Evolutionary conservation across 768 basidiomycete genomes (phyloP).

Genomic region (Tylopilus vinaceipallidus): DNA sequence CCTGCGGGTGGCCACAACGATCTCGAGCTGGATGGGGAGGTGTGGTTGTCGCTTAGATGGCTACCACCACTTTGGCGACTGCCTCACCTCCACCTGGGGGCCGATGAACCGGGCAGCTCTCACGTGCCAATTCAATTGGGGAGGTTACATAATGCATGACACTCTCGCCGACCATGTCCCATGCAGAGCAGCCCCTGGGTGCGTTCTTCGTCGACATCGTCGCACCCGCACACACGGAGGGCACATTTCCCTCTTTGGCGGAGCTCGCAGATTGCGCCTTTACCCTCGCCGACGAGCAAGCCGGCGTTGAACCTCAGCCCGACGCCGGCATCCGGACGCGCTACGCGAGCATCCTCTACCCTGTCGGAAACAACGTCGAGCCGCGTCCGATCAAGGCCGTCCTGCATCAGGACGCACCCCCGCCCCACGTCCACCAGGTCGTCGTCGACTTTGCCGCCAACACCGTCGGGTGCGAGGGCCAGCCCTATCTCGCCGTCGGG

Average conservation of each 20-base stretch:
- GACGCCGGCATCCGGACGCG: conserved; percentile 6
- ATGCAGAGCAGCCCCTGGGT: conserved; percentile 6
- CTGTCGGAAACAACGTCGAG: conserved; percentile 2
- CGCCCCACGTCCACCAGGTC: conserved; percentile 9
- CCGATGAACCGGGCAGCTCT: too few species aligned
- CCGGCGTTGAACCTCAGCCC: neutral
- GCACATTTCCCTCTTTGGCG: conserved; percentile 9
- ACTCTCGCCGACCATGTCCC: conserved; percentile 7
- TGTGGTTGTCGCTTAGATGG: too few species aligned
- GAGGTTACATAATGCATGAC: neutral
- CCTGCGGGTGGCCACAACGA: too few species aligned
- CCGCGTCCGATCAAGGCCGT: conserved; percentile 14
- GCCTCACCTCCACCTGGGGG: too few species aligned
- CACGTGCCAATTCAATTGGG: too few species aligned
- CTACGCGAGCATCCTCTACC: conserved; percentile 17
- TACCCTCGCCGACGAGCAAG: conserved; percentile 6
- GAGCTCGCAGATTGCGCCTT: conserved; percentile 24
- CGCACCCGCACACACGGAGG: neutral
- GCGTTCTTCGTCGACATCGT: conserved; percentile 17
- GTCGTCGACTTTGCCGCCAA: conserved; percentile 18
- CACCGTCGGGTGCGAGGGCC: conserved; percentile 13
- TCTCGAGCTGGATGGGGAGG: too few species aligned
- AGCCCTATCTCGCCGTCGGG: conserved; percentile 15
- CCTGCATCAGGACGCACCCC: conserved; percentile 11
- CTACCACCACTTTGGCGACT: too few species aligned